Evolutionary conservation across 2,329 filamentous ascomycete species (phyloP), one percentile per base, ranked within the genome.

Genomic region (Cladobotryum mycophilum): DNA sequence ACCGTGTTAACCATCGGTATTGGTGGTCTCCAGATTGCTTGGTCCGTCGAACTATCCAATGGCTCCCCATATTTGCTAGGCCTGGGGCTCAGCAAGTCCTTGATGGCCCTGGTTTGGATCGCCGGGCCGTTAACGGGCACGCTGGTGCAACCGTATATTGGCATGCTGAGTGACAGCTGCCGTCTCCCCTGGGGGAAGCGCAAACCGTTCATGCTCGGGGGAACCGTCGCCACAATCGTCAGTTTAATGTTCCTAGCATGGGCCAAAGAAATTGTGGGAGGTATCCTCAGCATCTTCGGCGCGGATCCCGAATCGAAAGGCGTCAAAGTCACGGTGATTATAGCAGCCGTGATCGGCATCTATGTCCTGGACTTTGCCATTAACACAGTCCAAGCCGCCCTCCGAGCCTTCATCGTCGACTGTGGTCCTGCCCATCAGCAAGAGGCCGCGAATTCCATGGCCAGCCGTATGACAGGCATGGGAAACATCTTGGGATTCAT

Each of bases 311-410:
- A 83, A 37, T 88, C 85, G 0, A 60, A 76, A 7, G 80, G 76
- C 3, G 84, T 87, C 42, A 84, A 81, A 61, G 76, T 76, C 3
- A 73, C 76, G 40, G 80, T 87, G 44, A 92, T 96, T 57, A 73
- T 89, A 33, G 78, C 89, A 51, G 92, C 92, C 7, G 89, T 96
- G 5, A 64, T 90, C 30, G 86, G 90, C 71, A 87, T 97, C 60
- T 97, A 95, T 68, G 76, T 93, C 45, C 78, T 97, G 46, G 92
- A 97, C 67, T 93, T 97, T 67, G 84, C 91, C 61, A 93, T 97
- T 72, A 97, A 97, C 69, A 93, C 91, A 80, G 89, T 97, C 34
- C 92, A 97, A 78, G 92, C 93, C 45, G 88, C 84, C 4, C 88
- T 96, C 62, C 81, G 91, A 57, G 89, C 91, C 20, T 95, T 95